Evolutionary conservation across 768 basidiomycete species (phyloP).

Genomic region (Tricholoma hemisulphureum): DNA sequence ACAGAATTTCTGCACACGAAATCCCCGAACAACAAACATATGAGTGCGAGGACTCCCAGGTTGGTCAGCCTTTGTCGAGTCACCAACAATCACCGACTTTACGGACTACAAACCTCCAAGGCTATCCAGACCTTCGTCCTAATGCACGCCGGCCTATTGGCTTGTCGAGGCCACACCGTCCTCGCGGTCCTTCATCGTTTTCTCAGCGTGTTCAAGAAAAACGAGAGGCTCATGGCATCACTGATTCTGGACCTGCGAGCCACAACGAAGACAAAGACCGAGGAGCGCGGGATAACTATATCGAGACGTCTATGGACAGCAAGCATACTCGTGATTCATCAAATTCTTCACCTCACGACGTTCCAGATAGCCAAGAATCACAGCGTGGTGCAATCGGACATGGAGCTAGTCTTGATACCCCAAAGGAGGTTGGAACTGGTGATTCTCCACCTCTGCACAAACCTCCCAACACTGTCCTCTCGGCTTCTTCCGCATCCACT

Average conservation of each 20-base stretch:
- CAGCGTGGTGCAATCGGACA: neutral
- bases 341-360: neutral
- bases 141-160: constrained; percentile 6
- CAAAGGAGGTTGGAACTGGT: neutral
- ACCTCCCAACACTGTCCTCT: neutral
- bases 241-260: neutral
- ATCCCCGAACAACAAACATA: neutral
- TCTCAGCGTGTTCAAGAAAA: constrained; percentile 44
- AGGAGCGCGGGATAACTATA: neutral
- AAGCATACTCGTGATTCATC: neutral
- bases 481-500: constrained; percentile 1
- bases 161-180: constrained; percentile 1
- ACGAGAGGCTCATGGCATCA: constrained; percentile 21
- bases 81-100: neutral
- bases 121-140: constrained; percentile 1
- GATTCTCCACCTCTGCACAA: too few relatives aligned
- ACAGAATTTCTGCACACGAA: neutral
- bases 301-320: neutral
- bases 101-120: constrained; percentile 3
- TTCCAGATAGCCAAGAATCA: neutral
- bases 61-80: neutral
- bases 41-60: neutral
- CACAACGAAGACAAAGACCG: neutral
- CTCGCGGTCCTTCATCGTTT: constrained; percentile 36
- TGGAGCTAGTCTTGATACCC: neutral